These are phyloP conservation scores for Metschnikowia dekortorum DNA, from an alignment of 805 yeast genomes.

Conservation along the genomic window DNA sequence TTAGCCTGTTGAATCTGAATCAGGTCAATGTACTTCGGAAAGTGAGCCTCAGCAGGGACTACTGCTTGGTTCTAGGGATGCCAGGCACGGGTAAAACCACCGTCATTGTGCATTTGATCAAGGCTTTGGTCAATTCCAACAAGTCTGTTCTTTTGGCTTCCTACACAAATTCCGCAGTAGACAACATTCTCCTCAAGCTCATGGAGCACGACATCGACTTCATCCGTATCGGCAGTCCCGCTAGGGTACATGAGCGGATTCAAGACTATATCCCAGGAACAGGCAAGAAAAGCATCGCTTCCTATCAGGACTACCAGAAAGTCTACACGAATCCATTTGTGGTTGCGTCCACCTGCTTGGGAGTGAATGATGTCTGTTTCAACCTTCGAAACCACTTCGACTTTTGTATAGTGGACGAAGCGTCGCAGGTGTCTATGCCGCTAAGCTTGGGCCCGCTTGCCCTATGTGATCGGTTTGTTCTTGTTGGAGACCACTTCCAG, in stretches of 20 bases:
- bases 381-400: conserved; percentile 59
- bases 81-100: conserved; percentile 98
- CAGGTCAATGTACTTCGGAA: conserved; percentile 66
- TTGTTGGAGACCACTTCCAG: conserved; percentile 97
- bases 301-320: conserved; percentile 43
- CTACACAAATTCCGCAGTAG: conserved; percentile 95
- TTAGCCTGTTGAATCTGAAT: conserved; percentile 54
- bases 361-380: conserved; percentile 63
- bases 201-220: conserved; percentile 36
- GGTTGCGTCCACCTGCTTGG: conserved; percentile 87
- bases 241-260: conserved; percentile 60
- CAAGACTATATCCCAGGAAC: conserved; percentile 47
- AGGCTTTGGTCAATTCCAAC: conserved; percentile 51
- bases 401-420: conserved; percentile 93
- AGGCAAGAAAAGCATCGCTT: conserved; percentile 24
- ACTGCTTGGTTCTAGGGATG: conserved; percentile 86
- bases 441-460: conserved; percentile 84
- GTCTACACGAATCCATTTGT: conserved; percentile 57
- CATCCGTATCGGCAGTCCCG: conserved; percentile 61
- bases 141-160: conserved; percentile 76
- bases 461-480: conserved; percentile 69
- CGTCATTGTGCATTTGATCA: conserved; percentile 72
- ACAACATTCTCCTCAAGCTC: conserved; percentile 80
- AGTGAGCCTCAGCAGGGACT: conserved; percentile 65
- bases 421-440: conserved; percentile 93